Conservation (phyloP, 768 basidiomycete genomes). For the Gyrodon lividus region DNA sequence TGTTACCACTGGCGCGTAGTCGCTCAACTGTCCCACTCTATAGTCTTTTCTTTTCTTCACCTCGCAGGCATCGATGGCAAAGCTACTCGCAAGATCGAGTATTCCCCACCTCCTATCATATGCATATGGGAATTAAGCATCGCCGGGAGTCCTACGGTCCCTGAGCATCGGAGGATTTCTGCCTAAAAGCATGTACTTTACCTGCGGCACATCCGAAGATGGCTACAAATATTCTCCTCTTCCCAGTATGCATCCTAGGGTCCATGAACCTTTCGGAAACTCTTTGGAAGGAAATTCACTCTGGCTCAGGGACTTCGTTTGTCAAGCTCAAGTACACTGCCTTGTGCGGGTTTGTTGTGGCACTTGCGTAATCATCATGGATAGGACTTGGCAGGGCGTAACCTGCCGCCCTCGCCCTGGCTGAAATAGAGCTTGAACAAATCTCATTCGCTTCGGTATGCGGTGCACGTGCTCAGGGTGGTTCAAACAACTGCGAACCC, state of each 20-base stretch:
- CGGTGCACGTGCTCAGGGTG: background rate
- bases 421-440: background rate
- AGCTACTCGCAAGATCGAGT: background rate
- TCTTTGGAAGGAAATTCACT: too few species aligned
- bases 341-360: too few species aligned
- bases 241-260: background rate
- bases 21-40: conserved; percentile 37
- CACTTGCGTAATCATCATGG: too few species aligned
- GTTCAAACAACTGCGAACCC: background rate
- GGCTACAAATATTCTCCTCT: background rate
- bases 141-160: too few species aligned
- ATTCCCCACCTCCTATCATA: too few species aligned
- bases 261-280: too few species aligned
- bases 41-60: conserved; percentile 31
- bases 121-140: too few species aligned
- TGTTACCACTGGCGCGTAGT: conserved; percentile 39
- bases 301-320: too few species aligned
- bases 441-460: background rate
- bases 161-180: background rate
- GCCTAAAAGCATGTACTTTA: background rate
- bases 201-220: background rate
- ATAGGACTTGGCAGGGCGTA: background rate
- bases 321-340: too few species aligned
- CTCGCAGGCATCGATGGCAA: background rate
- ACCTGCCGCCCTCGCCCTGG: background rate